Conservation (phyloP, 2,329 filamentous ascomycete species). For the Diaporthe destruens region DNA sequence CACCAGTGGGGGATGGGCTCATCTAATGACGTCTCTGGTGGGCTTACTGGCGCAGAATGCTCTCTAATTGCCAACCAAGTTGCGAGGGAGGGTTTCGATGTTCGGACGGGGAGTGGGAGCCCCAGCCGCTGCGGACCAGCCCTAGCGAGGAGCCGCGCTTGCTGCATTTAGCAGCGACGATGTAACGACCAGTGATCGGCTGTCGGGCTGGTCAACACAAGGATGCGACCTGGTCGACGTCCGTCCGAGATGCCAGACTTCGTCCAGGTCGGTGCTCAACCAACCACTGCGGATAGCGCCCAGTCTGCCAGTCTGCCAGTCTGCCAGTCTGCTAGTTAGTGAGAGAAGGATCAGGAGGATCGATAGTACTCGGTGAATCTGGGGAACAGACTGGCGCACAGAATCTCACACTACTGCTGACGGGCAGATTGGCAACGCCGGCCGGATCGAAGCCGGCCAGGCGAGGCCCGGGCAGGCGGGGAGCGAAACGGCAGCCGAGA, state of each 20-base stretch:
- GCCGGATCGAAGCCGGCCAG: background rate
- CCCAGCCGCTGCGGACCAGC: no score
- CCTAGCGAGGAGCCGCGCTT: constrained; percentile 25
- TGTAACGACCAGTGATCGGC: background rate
- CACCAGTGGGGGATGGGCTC: constrained; percentile 10
- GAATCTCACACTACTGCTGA: background rate
- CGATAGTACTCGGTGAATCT: constrained; percentile 1
- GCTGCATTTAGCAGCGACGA: background rate
- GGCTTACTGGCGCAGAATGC: constrained; percentile 7
- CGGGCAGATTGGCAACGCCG: background rate
- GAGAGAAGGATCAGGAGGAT: constrained; percentile 23
- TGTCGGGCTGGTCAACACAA: background rate
- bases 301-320: constrained; percentile 1
- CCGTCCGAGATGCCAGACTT: constrained; percentile 11
- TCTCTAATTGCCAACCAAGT: background rate
- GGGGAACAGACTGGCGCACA: background rate
- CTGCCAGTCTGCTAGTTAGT: constrained; percentile 1
- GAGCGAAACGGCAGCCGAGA: constrained; percentile 2
- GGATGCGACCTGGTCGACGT: background rate
- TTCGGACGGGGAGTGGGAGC: constrained; percentile 26
- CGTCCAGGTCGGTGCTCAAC: constrained; percentile 27
- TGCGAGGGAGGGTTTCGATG: constrained; percentile 13
- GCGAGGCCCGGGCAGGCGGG: background rate
- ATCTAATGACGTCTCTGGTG: constrained; percentile 5
- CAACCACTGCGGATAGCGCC: constrained; percentile 7